Evolutionary conservation across 2,329 filamentous ascomycete genomes (phyloP), one percentile per base, ranked within the genome.

Genomic region (Westerdykella ornata): DNA sequence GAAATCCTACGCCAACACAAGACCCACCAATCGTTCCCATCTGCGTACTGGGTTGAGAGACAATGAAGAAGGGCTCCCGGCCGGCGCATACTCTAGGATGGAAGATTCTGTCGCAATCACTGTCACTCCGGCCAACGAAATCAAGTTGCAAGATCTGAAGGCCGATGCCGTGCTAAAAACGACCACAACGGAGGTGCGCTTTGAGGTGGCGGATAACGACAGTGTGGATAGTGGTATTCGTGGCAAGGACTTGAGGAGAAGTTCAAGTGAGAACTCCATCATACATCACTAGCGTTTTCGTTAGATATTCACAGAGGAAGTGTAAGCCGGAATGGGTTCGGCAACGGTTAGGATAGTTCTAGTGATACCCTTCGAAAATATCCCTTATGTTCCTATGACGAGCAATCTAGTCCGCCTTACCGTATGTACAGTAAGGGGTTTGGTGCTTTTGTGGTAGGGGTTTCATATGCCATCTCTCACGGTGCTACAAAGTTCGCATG

Each of bases 101-200:
- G 44, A 54, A 9, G 47, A 52, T 6, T 41, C 46, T 5, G 29
- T 15, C 1, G 28, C 11, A 11, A 28, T 19, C 13, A 28, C 9
- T 1, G 16, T 11, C 1, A 26, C 22, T 26, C 22, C 22, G 12
- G n/a, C 30, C 16, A 32, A 19, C 11, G 44, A 20, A 17, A 47
- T 51, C 20, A 42, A 38, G 20, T 7, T 51, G 35, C 32, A 40
- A n/a, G 33, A 43, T 12, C 26, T 51, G 30, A 39, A 39, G 32
- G 28, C 39, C 14, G 40, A 28, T n/a, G 39, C 48, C 19, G 46
- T 55, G 11, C 31, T 49, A 3, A 55, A 52, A 45, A 55, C 51
- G 15, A 54, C 48, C 6, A 51, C 48, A 4, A 51, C 44, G 7
- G 51, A 55, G 30, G 40, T 55, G n/a, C 30, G 16, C 16, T 33